phyloP scores from a whole-genome alignment of 331 rosid species.

The Cucumis variabilis region DNA sequence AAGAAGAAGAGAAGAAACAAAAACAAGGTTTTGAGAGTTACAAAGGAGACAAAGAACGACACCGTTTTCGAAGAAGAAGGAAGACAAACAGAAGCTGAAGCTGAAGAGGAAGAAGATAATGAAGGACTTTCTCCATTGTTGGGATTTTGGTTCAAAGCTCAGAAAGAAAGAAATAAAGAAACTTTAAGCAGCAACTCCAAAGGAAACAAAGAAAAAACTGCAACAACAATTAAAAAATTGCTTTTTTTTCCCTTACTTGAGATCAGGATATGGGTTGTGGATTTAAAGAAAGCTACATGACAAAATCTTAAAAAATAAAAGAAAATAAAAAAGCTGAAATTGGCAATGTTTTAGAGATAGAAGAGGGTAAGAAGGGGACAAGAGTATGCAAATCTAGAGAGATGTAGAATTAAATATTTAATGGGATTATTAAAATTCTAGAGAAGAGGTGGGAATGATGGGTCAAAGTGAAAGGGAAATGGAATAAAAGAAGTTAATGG shows the following conservation, averaged over 20 bases:
- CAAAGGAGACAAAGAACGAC: conserved; percentile 54
- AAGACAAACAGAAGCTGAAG: conserved; percentile 43
- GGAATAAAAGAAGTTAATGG: neutral
- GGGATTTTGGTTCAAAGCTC: conserved; percentile 33
- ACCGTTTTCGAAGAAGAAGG: conserved; percentile 50
- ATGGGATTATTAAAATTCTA: neutral
- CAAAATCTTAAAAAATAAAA: neutral
- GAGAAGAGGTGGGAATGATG: conserved; percentile 18
- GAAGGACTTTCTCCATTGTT: conserved; percentile 68
- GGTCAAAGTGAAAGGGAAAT: conserved; percentile 22
- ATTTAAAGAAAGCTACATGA: conserved; percentile 20
- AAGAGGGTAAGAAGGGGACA: neutral
- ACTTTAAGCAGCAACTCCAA: conserved; percentile 21
- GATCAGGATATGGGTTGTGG: conserved; percentile 24
- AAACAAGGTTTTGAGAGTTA: conserved; percentile 33
- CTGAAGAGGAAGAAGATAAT: conserved; percentile 47
- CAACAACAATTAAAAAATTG: conserved; percentile 14
- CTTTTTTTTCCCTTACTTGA: neutral
- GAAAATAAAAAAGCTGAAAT: conserved; percentile 23
- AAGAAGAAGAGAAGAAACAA: conserved; percentile 34
- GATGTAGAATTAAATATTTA: neutral
- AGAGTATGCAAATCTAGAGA: neutral
- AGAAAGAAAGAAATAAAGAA: conserved; percentile 55
- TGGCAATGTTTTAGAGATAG: neutral
- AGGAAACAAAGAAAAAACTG: conserved; percentile 15